A percentile compares a stretch with the other conserved stretches of the same genome.
Conservation (phyloP, 441 rosid species). For the Adansonia grandidieri region DNA sequence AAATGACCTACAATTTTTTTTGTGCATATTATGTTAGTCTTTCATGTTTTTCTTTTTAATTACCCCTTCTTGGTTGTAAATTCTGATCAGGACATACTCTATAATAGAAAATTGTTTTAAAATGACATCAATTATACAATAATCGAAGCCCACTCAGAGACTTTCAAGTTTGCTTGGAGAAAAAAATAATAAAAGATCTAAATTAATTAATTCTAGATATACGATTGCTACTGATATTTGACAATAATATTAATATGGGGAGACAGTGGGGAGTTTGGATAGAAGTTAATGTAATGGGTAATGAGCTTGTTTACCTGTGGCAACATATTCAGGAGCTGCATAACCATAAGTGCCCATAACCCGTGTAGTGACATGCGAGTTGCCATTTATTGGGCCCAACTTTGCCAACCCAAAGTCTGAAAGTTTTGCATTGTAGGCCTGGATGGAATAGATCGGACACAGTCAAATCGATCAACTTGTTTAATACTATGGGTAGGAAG, state of each 20-base stretch:
- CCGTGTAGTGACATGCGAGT: constrained; percentile 72
- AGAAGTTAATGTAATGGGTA: not conserved
- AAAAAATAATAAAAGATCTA: no score
- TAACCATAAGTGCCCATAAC: constrained; percentile 85
- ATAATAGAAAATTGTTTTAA: not conserved
- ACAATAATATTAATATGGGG: not conserved
- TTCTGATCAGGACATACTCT: not conserved
- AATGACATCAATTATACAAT: not conserved
- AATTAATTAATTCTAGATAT: no score
- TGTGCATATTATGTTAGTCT: not conserved
- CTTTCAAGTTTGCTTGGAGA: no score
- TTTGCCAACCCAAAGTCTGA: constrained; percentile 91
- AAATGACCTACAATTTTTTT: constrained; percentile 59
- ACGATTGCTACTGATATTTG: no score
- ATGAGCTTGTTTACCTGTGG: constrained; percentile 54
- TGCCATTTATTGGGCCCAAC: constrained; percentile 69
- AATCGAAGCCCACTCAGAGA: not conserved
- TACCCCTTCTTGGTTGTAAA: not conserved
- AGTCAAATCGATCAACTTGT: not conserved
- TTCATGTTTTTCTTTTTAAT: not conserved
- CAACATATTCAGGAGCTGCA: constrained; percentile 85
- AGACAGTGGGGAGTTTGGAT: no score
- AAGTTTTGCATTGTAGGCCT: constrained; percentile 75
- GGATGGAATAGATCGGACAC: constrained; percentile 16
- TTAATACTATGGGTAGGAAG: not conserved